phyloP scores from a whole-genome alignment of 768 basidiomycete genomes.

The Holtermanniella nyarrowii region DNA sequence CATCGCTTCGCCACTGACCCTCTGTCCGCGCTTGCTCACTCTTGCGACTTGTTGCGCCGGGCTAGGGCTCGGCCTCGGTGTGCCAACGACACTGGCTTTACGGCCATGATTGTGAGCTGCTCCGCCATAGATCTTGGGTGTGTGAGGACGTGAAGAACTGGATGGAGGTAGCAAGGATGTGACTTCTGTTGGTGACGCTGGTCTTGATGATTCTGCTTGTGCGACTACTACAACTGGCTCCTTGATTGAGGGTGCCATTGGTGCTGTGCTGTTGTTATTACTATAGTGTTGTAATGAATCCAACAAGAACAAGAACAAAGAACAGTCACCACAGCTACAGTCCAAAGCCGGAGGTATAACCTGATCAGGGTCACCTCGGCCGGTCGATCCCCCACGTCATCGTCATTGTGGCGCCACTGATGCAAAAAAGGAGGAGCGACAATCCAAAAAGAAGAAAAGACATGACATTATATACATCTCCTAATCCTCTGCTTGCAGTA shows the following conservation, averaged over 20 bases:
- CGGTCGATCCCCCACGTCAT: too few relatives aligned
- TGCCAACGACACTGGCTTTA: slow-evolving; percentile 22
- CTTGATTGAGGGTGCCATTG: neutral
- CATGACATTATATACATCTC: too few relatives aligned
- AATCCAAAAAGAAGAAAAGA: too few relatives aligned
- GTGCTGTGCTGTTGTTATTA: too few relatives aligned
- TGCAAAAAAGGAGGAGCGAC: too few relatives aligned
- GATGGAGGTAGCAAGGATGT: slow-evolving; percentile 25
- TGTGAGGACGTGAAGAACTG: slow-evolving; percentile 1
- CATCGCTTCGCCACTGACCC: slow-evolving; percentile 14
- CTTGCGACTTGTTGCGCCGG: slow-evolving; percentile 28
- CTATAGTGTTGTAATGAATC: too few relatives aligned
- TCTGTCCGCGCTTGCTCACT: slow-evolving; percentile 33
- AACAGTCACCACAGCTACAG: too few relatives aligned
- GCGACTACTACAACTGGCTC: neutral
- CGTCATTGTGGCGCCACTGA: too few relatives aligned
- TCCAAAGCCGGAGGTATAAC: too few relatives aligned
- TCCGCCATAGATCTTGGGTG: neutral
- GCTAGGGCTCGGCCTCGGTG: slow-evolving; percentile 12
- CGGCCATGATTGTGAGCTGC: slow-evolving; percentile 5
- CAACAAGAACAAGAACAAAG: too few relatives aligned
- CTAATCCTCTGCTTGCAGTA: too few relatives aligned
- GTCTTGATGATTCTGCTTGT: slow-evolving; percentile 4
- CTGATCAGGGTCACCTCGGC: too few relatives aligned
- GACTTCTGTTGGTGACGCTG: slow-evolving; percentile 15